Base-by-base conservation (phyloP, 1,284 basidiomycete species). In the Tilletia horrida region DNA sequence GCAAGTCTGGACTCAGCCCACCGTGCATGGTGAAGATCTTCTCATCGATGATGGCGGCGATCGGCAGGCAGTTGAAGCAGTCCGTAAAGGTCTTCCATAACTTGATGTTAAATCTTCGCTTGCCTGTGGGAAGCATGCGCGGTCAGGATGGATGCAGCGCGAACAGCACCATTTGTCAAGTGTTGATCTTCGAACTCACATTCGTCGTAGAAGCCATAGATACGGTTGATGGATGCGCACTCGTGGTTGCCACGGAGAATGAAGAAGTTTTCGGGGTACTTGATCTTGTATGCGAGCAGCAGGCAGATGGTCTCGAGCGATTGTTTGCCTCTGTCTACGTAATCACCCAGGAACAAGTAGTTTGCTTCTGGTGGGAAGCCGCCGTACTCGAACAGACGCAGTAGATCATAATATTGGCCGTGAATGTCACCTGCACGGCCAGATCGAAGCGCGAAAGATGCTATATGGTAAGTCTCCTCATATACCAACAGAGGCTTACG, bases 211-310 rank as follows among this genome's bases (percentile, higher is more conserved):
- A 95, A 95, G 73, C 92, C 93, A 83, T 95, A 95, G 84, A 95
- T 93, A 83, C 92, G 87, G 85, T 94, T 94, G 84, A 94, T 93
- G 83, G 89, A 91, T 72, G 93, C 92, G 82, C 92, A 93, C 84
- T 94, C 92, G 83, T 95, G 92, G 85, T 94, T 95, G 78, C 92
- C 92, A 76, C 92, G 87, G 71, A 95, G 86, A 81, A 95, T 91
- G 85, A 95, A 95, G 84, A 95, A 95, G 86, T 95, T 95, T 87
- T 95, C 92, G 65, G 92, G 93, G 85, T 95, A 95, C 87, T 95
- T 95, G 88, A 95, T 95, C 88, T 98, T 98, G 82, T 93, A 93
- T 63, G 91, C 91, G 73, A 93, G 88, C 68, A 93, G 86, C 23
- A 76, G 69, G 72, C 91, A 93, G 83, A 95, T 95, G 27, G 93